Percentiles rank a stretch among this genome's conserved stretches.
phyloP scores from a whole-genome alignment of 345 rosid species.

The Salix arbutifolia region DNA sequence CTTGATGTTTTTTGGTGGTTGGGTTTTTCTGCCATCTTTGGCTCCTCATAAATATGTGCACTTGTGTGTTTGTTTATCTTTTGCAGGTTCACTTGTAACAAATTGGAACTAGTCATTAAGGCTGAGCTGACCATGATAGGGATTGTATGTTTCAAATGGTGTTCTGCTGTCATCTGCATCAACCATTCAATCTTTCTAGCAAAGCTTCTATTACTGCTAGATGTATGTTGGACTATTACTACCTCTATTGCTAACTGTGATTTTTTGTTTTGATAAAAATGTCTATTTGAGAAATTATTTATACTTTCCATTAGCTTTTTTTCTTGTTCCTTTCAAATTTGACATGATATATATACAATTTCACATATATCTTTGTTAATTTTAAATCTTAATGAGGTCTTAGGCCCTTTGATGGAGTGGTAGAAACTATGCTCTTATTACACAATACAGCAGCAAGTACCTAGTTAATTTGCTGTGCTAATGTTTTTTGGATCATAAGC shows the following conservation, averaged over 20 bases:
- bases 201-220: constrained; percentile 51
- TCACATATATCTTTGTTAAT: neutral
- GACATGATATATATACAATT: neutral
- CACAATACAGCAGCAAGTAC: neutral
- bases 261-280: constrained; percentile 6
- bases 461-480: constrained; percentile 7
- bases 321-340: neutral
- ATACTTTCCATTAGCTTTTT: neutral
- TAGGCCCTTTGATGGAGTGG: neutral
- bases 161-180: constrained; percentile 47
- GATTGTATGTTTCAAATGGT: constrained; percentile 43
- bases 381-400: too few species aligned
- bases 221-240: constrained; percentile 53
- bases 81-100: constrained; percentile 57
- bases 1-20: constrained; percentile 37
- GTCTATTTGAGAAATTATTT: constrained; percentile 16
- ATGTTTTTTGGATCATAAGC: constrained; percentile 3
- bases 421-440: constrained; percentile 1
- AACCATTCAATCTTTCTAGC: constrained; percentile 46
- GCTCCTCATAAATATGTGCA: constrained; percentile 40
- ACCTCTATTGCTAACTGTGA: constrained; percentile 27
- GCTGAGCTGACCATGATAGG: constrained; percentile 33
- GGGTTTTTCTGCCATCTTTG: constrained; percentile 35
- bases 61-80: constrained; percentile 42
- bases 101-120: constrained; percentile 41